phyloP scores from a whole-genome alignment of 140 eudicot species.

The Senecio squalidus region DNA sequence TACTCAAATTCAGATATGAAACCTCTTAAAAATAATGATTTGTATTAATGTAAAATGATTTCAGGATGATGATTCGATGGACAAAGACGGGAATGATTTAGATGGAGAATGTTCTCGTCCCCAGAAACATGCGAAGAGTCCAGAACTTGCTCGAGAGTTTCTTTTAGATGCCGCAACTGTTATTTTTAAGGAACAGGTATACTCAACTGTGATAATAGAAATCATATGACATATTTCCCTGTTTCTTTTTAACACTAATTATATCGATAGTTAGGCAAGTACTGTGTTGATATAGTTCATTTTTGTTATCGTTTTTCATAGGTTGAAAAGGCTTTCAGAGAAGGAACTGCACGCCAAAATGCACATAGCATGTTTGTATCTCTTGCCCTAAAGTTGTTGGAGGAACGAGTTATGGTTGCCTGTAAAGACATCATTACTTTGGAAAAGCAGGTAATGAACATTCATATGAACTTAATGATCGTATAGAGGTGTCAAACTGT shows the following conservation, averaged over 20 bases:
- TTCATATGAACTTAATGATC: not conserved
- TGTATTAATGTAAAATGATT: constrained; percentile 9
- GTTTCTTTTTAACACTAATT: too few species aligned
- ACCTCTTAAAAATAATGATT: too few species aligned
- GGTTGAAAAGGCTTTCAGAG: constrained; percentile 98
- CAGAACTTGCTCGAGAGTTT: constrained; percentile 98
- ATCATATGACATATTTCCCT: too few species aligned
- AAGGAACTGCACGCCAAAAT: constrained; percentile 98
- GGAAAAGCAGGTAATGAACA: constrained; percentile 70
- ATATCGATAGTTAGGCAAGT: too few species aligned
- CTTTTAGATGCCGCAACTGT: constrained; percentile 99
- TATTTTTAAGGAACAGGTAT: constrained; percentile 95
- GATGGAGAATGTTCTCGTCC: constrained; percentile 99
- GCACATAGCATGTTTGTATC: constrained; percentile 90
- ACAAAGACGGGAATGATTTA: constrained; percentile 94
- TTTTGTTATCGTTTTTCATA: constrained; percentile 17
- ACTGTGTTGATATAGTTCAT: not conserved
- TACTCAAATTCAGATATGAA: too few species aligned
- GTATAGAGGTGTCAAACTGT: too few species aligned
- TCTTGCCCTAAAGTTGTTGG: constrained; percentile 42
- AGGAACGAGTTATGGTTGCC: constrained; percentile 83
- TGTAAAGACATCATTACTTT: constrained; percentile 85
- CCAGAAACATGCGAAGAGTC: constrained; percentile 99
- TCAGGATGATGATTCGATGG: constrained; percentile 99
- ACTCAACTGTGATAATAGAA: constrained; percentile 8